These are phyloP conservation scores for Mucor racemosus DNA, from an alignment of 371 early-diverging fungal genomes.

Conservation along the genomic window DNA sequence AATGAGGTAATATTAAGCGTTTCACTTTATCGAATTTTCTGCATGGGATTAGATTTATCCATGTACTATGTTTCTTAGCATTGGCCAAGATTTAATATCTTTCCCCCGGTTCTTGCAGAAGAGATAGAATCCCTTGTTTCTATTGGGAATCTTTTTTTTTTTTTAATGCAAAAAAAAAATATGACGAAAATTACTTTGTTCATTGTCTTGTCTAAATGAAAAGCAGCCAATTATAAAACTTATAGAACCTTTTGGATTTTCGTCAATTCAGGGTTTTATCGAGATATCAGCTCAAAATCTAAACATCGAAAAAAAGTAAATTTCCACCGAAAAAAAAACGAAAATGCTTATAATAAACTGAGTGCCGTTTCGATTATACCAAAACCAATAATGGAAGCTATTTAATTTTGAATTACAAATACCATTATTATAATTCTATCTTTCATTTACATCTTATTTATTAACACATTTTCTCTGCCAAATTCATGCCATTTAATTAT, in stretches of 20 bases:
- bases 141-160: background rate
- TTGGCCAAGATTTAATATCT: background rate
- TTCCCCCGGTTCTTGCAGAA: background rate
- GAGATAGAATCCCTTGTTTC: background rate
- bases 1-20: constrained; percentile 2
- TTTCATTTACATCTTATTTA: too few relatives aligned
- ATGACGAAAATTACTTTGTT: background rate
- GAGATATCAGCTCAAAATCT: too few relatives aligned
- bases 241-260: background rate
- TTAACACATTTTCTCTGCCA: too few relatives aligned
- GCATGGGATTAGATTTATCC: background rate
- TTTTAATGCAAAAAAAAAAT: background rate
- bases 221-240: background rate
- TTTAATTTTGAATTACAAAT: too few relatives aligned
- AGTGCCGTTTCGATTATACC: too few relatives aligned
- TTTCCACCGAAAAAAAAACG: too few relatives aligned
- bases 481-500: too few relatives aligned
- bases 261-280: too few relatives aligned
- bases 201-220: background rate
- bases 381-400: too few relatives aligned
- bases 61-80: background rate
- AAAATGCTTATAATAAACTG: too few relatives aligned
- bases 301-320: too few relatives aligned
- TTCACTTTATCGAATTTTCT: constrained; percentile 3
- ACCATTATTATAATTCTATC: too few relatives aligned